Evolutionary conservation across 2,329 filamentous ascomycete genomes (phyloP).

Genomic region (Alternaria dauci): DNA sequence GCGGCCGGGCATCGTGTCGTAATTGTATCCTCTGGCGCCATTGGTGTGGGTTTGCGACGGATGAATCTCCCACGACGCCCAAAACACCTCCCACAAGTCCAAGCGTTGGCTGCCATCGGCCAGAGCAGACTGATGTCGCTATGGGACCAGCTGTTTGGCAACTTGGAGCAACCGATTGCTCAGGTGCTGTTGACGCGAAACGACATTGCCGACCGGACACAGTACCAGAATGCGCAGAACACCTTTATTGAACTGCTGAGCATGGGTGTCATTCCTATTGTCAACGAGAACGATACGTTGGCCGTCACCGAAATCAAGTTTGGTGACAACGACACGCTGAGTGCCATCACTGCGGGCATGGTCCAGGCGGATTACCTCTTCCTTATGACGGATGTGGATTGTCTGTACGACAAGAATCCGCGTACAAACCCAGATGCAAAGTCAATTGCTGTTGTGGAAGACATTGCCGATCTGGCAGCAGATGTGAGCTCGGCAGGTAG

Average conservation of each 20-base stretch:
- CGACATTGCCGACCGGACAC: constrained; percentile 94
- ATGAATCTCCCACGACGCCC: constrained; percentile 90
- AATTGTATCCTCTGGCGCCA: constrained; percentile 95
- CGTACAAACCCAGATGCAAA: constrained; percentile 83
- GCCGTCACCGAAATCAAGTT: constrained; percentile 99
- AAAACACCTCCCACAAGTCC: constrained; percentile 87
- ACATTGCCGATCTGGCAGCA: constrained; percentile 81
- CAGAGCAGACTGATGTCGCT: constrained; percentile 94
- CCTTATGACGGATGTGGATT: constrained; percentile 98
- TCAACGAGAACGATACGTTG: constrained; percentile 98
- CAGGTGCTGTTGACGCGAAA: constrained; percentile 94
- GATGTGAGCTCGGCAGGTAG: constrained; percentile 94
- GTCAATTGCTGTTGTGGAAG: constrained; percentile 90
- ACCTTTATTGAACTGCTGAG: constrained; percentile 88
- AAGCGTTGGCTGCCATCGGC: constrained; percentile 94
- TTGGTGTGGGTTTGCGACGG: constrained; percentile 88
- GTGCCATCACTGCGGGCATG: constrained; percentile 96
- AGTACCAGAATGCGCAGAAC: constrained; percentile 96
- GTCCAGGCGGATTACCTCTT: constrained; percentile 96
- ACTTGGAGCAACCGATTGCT: constrained; percentile 88
- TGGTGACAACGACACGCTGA: constrained; percentile 97
- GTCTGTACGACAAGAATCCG: constrained; percentile 95
- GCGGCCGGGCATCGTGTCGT: constrained; percentile 94
- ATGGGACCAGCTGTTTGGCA: constrained; percentile 91
- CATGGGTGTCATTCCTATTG: constrained; percentile 97